Conservation (phyloP, 208 protist species). For the Crithidia acanthocephali region DNA sequence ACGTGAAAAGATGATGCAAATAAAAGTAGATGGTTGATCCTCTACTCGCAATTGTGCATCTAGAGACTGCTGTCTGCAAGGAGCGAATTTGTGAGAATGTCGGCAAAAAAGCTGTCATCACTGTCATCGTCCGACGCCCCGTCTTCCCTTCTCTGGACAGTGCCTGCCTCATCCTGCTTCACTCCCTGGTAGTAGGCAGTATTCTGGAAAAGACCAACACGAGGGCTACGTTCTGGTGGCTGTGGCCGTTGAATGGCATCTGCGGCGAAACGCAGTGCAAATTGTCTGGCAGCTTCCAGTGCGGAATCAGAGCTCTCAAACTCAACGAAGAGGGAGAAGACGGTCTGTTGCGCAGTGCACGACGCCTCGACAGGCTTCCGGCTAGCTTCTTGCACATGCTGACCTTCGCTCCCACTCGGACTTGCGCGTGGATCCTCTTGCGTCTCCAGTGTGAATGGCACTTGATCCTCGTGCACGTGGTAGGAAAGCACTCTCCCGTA, state of each 20-base stretch:
- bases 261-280: conserved; percentile 36
- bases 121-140: neutral
- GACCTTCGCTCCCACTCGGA: neutral
- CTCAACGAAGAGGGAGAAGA: conserved; percentile 62
- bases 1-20: no score
- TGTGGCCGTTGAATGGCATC: neutral
- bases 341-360: neutral
- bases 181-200: conserved; percentile 61
- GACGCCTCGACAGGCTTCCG: neutral
- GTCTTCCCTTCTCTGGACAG: conserved; percentile 11
- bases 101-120: conserved; percentile 33
- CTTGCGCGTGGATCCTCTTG: neutral
- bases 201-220: conserved; percentile 55
- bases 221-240: neutral
- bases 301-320: conserved; percentile 52
- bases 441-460: neutral
- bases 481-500: conserved; percentile 81
- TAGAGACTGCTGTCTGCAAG: conserved; percentile 51
- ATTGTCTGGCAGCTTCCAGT: conserved; percentile 53
- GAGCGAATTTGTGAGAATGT: conserved; percentile 49
- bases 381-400: neutral
- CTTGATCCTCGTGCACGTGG: conserved; percentile 39
- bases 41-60: neutral
- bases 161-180: conserved; percentile 15
- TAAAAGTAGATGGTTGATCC: no score